Evolutionary conservation across 1,139 yeast genomes (phyloP).

Genomic region (Groenewaldozyma auringiensis): DNA sequence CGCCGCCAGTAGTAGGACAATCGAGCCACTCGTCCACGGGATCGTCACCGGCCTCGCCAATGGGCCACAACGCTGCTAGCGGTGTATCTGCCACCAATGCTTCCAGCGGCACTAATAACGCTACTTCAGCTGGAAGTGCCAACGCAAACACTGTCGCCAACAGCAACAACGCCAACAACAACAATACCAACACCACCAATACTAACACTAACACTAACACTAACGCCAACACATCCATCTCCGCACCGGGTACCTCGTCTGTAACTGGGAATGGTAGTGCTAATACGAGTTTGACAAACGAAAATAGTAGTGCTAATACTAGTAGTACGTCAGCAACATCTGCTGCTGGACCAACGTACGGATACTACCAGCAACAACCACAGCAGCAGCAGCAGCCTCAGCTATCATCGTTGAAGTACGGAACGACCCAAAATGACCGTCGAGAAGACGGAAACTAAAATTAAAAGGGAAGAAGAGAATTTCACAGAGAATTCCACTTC

Average conservation of each 20-base stretch:
- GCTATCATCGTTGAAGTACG: neutral
- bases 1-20: neutral
- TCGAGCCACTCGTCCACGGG: neutral
- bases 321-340: neutral
- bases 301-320: neutral
- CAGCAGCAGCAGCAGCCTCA: neutral
- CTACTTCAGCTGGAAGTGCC: constrained; percentile 1
- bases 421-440: neutral
- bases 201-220: too few relatives aligned
- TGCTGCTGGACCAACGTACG: neutral
- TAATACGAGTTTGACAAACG: neutral
- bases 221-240: too few relatives aligned
- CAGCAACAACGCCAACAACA: neutral
- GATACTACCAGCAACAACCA: neutral
- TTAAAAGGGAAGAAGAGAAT: neutral
- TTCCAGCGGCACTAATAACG: too few relatives aligned
- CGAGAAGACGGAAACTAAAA: neutral
- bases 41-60: neutral
- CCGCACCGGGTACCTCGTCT: too few relatives aligned
- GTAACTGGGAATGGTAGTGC: neutral
- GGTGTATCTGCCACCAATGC: neutral
- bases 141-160: neutral
- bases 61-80: neutral
- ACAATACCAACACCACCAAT: neutral
- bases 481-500: neutral